phyloP scores from a whole-genome alignment of 2,329 filamentous ascomycete species.

The Diaporthe australafricana region DNA sequence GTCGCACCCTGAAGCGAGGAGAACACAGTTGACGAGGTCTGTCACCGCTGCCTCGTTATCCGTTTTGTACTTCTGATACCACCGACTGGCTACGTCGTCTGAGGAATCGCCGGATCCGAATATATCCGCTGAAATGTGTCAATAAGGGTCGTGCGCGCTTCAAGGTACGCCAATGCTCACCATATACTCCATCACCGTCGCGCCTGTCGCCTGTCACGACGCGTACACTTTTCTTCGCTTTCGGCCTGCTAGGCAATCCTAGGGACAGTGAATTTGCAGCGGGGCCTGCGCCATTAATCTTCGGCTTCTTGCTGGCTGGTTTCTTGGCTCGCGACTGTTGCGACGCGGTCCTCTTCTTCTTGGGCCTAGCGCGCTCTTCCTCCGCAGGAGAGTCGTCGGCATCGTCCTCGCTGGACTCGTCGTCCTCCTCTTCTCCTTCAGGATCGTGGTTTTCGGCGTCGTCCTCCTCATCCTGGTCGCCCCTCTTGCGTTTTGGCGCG shows the following conservation, averaged over 20 bases:
- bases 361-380: slow-evolving; percentile 55
- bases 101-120: slow-evolving; percentile 69
- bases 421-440: slow-evolving; percentile 47
- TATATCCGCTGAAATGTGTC: slow-evolving; percentile 65
- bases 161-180: slow-evolving; percentile 52
- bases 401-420: slow-evolving; percentile 46
- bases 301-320: slow-evolving; percentile 72
- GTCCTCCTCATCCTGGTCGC: slow-evolving; percentile 57
- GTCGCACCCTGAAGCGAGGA: slow-evolving; percentile 83
- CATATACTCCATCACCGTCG: slow-evolving; percentile 66
- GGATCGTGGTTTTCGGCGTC: slow-evolving; percentile 59
- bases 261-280: slow-evolving; percentile 51
- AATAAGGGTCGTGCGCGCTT: slow-evolving; percentile 37
- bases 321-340: slow-evolving; percentile 62
- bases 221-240: slow-evolving; percentile 69
- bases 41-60: slow-evolving; percentile 67
- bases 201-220: slow-evolving; percentile 60
- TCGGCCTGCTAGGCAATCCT: slow-evolving; percentile 63
- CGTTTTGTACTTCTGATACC: slow-evolving; percentile 68
- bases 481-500: slow-evolving; percentile 69
- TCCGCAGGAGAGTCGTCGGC: slow-evolving; percentile 56
- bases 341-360: slow-evolving; percentile 49
- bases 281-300: slow-evolving; percentile 67
- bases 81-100: slow-evolving; percentile 69
- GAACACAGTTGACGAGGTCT: slow-evolving; percentile 74